These are phyloP conservation scores for Neopestalotiopsis rosae DNA, from an alignment of 2,329 filamentous ascomycete species.

Conservation along the genomic window DNA sequence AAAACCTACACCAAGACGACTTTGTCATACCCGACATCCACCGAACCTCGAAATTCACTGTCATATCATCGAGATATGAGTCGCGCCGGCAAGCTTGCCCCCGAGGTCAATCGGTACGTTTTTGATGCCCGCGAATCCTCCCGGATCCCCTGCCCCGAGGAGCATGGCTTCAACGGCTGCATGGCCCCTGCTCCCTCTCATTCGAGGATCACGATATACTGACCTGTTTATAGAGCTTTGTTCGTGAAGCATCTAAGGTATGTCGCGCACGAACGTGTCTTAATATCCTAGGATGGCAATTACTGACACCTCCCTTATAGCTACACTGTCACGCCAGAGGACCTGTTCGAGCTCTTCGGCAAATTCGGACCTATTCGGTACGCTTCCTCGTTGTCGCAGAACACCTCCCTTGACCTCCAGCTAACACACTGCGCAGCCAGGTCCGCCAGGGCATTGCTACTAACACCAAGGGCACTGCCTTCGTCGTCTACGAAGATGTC, in stretches of 20 bases:
- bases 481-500: constrained; percentile 99
- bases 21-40: constrained; percentile 11
- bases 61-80: constrained; percentile 78
- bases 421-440: constrained; percentile 67
- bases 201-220: constrained; percentile 26
- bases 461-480: constrained; percentile 97
- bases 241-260: constrained; percentile 99
- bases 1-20: constrained; percentile 11
- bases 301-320: constrained; percentile 51
- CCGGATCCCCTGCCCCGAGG: constrained; percentile 18
- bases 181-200: constrained; percentile 12
- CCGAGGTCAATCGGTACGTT: constrained; percentile 96
- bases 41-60: constrained; percentile 18
- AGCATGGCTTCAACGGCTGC: constrained; percentile 10
- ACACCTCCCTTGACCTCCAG: constrained; percentile 43
- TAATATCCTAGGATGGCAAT: not conserved
- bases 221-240: constrained; percentile 75
- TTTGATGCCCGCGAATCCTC: constrained; percentile 18
- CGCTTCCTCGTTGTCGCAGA: constrained; percentile 50
- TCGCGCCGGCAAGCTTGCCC: constrained; percentile 95
- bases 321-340: constrained; percentile 98
- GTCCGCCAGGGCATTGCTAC: constrained; percentile 97
- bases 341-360: constrained; percentile 96
- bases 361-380: constrained; percentile 97
- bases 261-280: constrained; percentile 48